Evolutionary conservation across 805 yeast genomes (phyloP), one percentile per base, ranked within the genome.

Genomic region (Ogataea populi-albae): DNA sequence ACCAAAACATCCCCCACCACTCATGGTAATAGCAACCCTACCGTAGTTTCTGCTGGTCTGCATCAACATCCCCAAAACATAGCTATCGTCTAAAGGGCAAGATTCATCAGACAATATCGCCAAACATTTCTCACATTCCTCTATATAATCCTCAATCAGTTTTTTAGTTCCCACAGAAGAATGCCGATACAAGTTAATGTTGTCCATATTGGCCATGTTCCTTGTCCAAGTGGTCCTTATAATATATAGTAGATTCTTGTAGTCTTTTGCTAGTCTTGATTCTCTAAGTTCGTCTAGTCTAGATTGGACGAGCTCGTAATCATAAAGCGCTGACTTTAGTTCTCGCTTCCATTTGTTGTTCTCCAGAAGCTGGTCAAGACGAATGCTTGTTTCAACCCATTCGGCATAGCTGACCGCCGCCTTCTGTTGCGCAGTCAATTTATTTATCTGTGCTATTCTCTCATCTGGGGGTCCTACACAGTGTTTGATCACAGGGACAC

Each of bases 1-100:
- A 0, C 98, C 98, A 64, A 91, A 85, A 4, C 95, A 85, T 2
- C 95, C 88, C 2, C 99, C 99, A 2, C 99, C 99, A 31, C 95
- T 82, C 35, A 93, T 70, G n/a, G 94, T 87, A 18, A 93, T 65
- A 0, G 98, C 98, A 0, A 98, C 89, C 37, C 96, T 71, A 1
- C 99, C 99, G 34, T 86, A 86, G 51, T 89, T 87, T 57, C 85
- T 85, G 41, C 96, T 70, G 0, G 97, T 86, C 55, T 91, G 95
- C 25, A 84, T 75, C 22, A 91, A 65, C 73, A 86, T 85, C 2
- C 85, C 85, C 37, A 91, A 64, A 11, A 86, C 67, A 49, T 84
- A 80, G 9, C 75, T 59, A 41, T 81, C 88, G 55, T 84, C 91
- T 20, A 86, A 43, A 8, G 66, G 59, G 10, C 64, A 58, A 5